Evolutionary conservation across 345 rosid genomes (phyloP).

Genomic region (Lumnitzera littorea): DNA sequence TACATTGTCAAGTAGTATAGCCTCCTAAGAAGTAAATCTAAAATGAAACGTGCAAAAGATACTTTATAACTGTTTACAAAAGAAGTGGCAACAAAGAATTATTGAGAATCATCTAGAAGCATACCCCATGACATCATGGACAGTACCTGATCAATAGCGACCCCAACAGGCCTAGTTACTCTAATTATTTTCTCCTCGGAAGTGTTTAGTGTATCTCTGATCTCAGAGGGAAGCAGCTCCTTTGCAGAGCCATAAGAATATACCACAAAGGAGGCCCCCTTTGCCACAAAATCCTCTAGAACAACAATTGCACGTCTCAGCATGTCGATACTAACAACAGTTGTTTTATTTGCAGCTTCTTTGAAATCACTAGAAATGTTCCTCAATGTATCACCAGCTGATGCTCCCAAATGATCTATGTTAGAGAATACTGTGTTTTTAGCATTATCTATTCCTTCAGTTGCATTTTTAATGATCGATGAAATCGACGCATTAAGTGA

Average conservation of each 20-base stretch:
- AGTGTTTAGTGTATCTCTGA: conserved; percentile 41
- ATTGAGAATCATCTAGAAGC: conserved; percentile 8
- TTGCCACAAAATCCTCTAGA: conserved; percentile 52
- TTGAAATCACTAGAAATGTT: conserved; percentile 44
- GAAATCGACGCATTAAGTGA: conserved; percentile 44
- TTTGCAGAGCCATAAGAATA: conserved; percentile 67
- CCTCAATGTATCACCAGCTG: conserved; percentile 38
- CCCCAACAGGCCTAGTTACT: conserved; percentile 51
- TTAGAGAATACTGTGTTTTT: conserved; percentile 34
- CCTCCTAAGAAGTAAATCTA: too few species aligned
- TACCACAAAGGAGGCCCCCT: conserved; percentile 59
- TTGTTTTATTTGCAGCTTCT: conserved; percentile 52
- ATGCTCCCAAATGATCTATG: conserved; percentile 48
- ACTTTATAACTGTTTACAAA: too few species aligned
- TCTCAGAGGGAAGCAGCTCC: conserved; percentile 64
- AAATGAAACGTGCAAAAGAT: too few species aligned
- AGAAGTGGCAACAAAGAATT: not conserved
- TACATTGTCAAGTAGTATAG: too few species aligned
- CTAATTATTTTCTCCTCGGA: conserved; percentile 59
- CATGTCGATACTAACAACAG: conserved; percentile 43
- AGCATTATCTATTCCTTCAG: conserved; percentile 50
- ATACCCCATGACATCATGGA: conserved; percentile 10
- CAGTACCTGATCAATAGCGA: conserved; percentile 63
- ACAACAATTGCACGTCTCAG: conserved; percentile 54
- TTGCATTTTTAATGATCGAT: conserved; percentile 48